Evolutionary conservation across 169 alveolate genomes (phyloP).

Genomic region (Plasmodium vivax): DNA sequence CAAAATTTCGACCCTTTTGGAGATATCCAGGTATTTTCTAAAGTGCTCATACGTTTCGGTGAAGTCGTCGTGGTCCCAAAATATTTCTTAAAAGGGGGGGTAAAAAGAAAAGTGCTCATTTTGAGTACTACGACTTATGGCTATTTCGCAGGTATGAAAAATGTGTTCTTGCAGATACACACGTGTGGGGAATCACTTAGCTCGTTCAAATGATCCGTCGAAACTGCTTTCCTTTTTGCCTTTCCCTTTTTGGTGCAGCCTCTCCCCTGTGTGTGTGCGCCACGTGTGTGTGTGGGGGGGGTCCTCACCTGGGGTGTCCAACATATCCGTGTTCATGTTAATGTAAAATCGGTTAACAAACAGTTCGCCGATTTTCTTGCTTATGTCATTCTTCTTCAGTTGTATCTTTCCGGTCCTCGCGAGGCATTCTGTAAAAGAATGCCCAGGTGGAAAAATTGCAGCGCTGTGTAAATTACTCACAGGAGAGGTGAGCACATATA

Average conservation of each 20-base stretch:
- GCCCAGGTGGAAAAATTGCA: not conserved
- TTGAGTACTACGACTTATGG: not conserved
- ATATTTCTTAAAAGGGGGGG: conserved; percentile 76
- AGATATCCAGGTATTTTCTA: conserved; percentile 86
- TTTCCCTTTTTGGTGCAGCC: not conserved
- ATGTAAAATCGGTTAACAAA: conserved; percentile 88
- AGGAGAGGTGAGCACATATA: not conserved
- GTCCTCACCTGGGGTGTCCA: conserved; percentile 87
- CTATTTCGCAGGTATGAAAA: not conserved
- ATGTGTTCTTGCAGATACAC: not conserved
- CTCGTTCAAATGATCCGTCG: not conserved
- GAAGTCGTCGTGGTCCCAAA: conserved; percentile 90
- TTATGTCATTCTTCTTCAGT: conserved; percentile 84
- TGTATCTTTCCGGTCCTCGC: conserved; percentile 87
- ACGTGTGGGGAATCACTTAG: not conserved
- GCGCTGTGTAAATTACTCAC: not conserved
- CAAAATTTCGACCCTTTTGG: conserved; percentile 87
- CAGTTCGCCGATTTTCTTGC: conserved; percentile 88
- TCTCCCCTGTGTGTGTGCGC: not conserved
- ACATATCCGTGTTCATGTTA: conserved; percentile 87
- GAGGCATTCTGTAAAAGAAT: conserved; percentile 79
- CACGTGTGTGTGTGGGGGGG: too few species aligned
- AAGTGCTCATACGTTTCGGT: conserved; percentile 85
- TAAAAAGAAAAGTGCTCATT: not conserved
- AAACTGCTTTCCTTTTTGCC: not conserved